Conservation (phyloP, 1,284 basidiomycete genomes). For the Lentinus polychrous region DNA sequence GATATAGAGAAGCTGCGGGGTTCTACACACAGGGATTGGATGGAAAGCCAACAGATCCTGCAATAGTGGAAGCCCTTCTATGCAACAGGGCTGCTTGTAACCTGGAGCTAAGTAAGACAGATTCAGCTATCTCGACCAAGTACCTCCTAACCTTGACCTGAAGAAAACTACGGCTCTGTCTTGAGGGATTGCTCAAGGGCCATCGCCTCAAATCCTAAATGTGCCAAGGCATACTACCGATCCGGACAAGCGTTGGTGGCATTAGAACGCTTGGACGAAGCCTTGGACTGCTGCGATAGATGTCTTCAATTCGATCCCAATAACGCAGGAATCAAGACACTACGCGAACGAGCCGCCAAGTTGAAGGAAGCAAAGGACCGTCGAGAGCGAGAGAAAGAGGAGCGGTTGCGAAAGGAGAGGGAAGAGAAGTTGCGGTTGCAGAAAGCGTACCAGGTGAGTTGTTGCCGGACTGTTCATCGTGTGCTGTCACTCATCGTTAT, state of each 20-base stretch:
- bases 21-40: constrained; percentile 92
- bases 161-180: constrained; percentile 84
- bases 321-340: constrained; percentile 43
- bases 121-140: constrained; percentile 13
- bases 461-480: constrained; percentile 7
- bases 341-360: constrained; percentile 41
- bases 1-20: constrained; percentile 79
- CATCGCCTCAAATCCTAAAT: constrained; percentile 53
- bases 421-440: constrained; percentile 41
- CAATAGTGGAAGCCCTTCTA: constrained; percentile 64
- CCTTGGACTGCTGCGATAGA: constrained; percentile 70
- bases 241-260: constrained; percentile 71
- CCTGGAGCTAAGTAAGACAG: constrained; percentile 70
- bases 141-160: constrained; percentile 2
- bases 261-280: constrained; percentile 72
- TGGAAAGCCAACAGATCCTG: constrained; percentile 63
- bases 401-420: constrained; percentile 39
- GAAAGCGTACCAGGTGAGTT: constrained; percentile 55
- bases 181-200: constrained; percentile 79
- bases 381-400: constrained; percentile 42
- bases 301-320: constrained; percentile 53
- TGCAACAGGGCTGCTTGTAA: constrained; percentile 94
- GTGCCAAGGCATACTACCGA: constrained; percentile 81
- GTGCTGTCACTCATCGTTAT: constrained; percentile 1
- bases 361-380: constrained; percentile 43